Percentiles rank a stretch among this genome's conserved stretches.
Conservation (phyloP, 179 eudicot species). For the Beta corolliflora region DNA sequence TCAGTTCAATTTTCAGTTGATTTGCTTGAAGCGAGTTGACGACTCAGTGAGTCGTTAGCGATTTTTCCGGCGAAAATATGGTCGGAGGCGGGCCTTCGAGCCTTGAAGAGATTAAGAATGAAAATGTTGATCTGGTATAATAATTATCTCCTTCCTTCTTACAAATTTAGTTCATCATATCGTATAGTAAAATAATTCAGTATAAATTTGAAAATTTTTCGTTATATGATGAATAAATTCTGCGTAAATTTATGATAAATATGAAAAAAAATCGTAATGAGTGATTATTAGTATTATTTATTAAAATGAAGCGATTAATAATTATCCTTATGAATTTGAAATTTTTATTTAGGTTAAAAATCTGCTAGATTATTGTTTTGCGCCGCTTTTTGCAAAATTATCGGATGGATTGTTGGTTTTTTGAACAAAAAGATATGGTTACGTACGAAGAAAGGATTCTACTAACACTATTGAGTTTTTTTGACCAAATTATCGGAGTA, state of each 20-base stretch:
- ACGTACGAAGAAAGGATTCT: background rate
- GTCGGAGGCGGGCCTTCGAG: slow-evolving; percentile 32
- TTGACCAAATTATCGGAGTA: background rate
- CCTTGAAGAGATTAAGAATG: slow-evolving; percentile 53
- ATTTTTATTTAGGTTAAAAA: background rate
- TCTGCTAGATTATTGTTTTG: background rate
- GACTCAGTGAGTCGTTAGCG: slow-evolving; percentile 16
- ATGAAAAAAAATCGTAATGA: background rate
- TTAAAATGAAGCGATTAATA: background rate
- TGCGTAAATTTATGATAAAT: no score
- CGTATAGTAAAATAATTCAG: no score
- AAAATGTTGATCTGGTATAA: slow-evolving; percentile 61
- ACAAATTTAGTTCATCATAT: background rate
- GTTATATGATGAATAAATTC: no score
- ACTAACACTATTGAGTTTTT: background rate
- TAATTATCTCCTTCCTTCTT: background rate
- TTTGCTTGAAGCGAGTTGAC: slow-evolving; percentile 17
- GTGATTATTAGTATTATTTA: background rate
- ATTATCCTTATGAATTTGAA: background rate
- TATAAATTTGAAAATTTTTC: no score
- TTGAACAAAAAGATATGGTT: background rate
- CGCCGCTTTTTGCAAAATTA: background rate
- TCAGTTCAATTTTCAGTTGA: background rate
- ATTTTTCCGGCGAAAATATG: slow-evolving; percentile 25
- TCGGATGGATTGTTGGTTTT: background rate